Conservation (phyloP, 1,284 basidiomycete genomes). For the Polyporus tsugae region DNA sequence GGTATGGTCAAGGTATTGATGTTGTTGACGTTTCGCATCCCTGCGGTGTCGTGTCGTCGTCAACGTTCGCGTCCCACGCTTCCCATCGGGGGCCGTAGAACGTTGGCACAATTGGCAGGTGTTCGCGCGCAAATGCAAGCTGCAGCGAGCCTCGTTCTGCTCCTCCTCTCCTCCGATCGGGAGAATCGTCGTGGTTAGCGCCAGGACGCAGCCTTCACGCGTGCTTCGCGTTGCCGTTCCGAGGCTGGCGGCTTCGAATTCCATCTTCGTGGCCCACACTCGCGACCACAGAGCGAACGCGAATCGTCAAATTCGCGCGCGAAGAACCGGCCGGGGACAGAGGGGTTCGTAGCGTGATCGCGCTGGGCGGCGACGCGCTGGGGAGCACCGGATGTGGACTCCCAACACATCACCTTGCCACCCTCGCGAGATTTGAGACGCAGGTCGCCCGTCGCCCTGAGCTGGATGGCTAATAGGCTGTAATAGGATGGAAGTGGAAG, state of each 20-base stretch:
- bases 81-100: slow-evolving; percentile 9
- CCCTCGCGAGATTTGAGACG: not conserved
- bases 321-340: not conserved
- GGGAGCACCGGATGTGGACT: not conserved
- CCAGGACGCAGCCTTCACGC: not conserved
- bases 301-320: slow-evolving; percentile 5
- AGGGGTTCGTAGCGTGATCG: not conserved
- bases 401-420: not conserved
- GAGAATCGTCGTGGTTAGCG: slow-evolving; percentile 5
- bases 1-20: not conserved
- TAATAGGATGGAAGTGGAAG: not conserved
- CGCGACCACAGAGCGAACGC: slow-evolving; percentile 8
- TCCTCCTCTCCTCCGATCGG: slow-evolving; percentile 17
- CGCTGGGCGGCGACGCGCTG: not conserved
- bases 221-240: not conserved
- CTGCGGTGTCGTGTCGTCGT: not conserved
- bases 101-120: not conserved
- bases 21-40: not conserved
- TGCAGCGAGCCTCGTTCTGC: not conserved
- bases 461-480: not conserved
- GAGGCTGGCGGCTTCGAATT: not conserved
- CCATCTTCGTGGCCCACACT: not conserved
- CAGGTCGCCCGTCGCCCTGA: not conserved
- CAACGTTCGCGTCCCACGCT: slow-evolving; percentile 8
- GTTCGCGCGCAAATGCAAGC: not conserved